These are phyloP conservation scores for Metschnikowia shivogae DNA, from an alignment of 805 yeast genomes.

Conservation along the genomic window DNA sequence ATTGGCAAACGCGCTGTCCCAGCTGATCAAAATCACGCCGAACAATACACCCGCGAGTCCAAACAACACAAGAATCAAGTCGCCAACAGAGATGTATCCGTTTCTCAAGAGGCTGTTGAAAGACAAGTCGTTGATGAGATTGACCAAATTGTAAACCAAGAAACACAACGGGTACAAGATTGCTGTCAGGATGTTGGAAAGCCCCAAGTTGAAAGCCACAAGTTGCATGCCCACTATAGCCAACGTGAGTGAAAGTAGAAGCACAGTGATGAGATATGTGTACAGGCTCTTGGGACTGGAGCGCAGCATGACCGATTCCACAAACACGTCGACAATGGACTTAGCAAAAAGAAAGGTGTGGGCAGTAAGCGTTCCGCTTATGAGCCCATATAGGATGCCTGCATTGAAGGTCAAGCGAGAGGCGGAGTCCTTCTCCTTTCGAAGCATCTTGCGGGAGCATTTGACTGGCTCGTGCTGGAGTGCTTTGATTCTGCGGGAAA, in stretches of 20 bases:
- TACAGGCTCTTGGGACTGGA: slow-evolving; percentile 26
- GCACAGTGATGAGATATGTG: slow-evolving; percentile 29
- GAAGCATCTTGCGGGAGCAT: slow-evolving; percentile 5
- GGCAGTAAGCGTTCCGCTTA: slow-evolving; percentile 77
- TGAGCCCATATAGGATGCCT: slow-evolving; percentile 63
- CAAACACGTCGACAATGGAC: slow-evolving; percentile 66
- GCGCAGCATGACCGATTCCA: slow-evolving; percentile 37
- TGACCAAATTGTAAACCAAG: slow-evolving; percentile 71
- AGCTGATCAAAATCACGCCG: slow-evolving; percentile 68
- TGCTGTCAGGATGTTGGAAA: slow-evolving; percentile 66
- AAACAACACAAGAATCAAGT: slow-evolving; percentile 42
- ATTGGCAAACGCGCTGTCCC: slow-evolving; percentile 37
- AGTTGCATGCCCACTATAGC: slow-evolving; percentile 67
- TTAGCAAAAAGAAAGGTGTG: slow-evolving; percentile 85
- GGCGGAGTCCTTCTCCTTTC: slow-evolving; percentile 13
- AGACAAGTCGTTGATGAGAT: slow-evolving; percentile 45
- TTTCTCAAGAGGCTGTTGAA: slow-evolving; percentile 58
- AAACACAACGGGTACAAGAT: slow-evolving; percentile 81
- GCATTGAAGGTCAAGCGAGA: slow-evolving; percentile 31
- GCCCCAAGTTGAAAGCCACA: slow-evolving; percentile 68
- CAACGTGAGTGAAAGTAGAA: slow-evolving; percentile 52
- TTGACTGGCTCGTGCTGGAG: slow-evolving; percentile 6
- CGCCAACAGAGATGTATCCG: slow-evolving; percentile 40
- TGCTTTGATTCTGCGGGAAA: slow-evolving; percentile 15
- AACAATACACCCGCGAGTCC: slow-evolving; percentile 52